Percentiles rank a stretch among this genome's conserved stretches.
phyloP scores from a whole-genome alignment of 2,329 filamentous ascomycete genomes.

The Paecilomyces dactylethromorphus region DNA sequence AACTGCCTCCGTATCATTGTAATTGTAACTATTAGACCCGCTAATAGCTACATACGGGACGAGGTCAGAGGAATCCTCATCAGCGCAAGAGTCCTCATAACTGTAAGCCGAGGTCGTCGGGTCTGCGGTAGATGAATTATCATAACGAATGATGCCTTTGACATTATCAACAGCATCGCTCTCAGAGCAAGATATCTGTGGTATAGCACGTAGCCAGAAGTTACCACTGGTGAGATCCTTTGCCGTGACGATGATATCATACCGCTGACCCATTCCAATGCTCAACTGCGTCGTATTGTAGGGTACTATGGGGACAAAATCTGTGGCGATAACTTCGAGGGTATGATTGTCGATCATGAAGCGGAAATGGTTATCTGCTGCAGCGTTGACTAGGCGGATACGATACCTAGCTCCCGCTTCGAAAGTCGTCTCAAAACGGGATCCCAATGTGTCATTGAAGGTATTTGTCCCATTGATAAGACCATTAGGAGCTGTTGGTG shows the following conservation, averaged over 20 bases:
- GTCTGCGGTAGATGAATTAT: background rate
- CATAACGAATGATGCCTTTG: background rate
- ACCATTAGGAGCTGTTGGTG: constrained; percentile 36
- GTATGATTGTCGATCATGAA: constrained; percentile 50
- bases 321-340: constrained; percentile 52
- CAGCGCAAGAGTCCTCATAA: background rate
- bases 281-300: constrained; percentile 44
- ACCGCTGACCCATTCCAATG: constrained; percentile 35
- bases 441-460: constrained; percentile 22
- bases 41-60: background rate
- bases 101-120: background rate
- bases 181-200: background rate
- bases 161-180: background rate
- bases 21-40: background rate
- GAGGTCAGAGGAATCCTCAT: background rate
- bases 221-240: background rate
- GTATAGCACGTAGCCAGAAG: background rate
- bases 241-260: background rate
- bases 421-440: constrained; percentile 42
- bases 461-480: constrained; percentile 40
- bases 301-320: constrained; percentile 53
- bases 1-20: background rate
- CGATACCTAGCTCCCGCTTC: constrained; percentile 28
- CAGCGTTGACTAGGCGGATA: constrained; percentile 21
- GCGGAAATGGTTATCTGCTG: constrained; percentile 18